Percentiles rank a stretch among this genome's conserved stretches.
Evolutionary conservation across 768 basidiomycete species (phyloP).

Genomic region (Hysterangium stoloniferum): DNA sequence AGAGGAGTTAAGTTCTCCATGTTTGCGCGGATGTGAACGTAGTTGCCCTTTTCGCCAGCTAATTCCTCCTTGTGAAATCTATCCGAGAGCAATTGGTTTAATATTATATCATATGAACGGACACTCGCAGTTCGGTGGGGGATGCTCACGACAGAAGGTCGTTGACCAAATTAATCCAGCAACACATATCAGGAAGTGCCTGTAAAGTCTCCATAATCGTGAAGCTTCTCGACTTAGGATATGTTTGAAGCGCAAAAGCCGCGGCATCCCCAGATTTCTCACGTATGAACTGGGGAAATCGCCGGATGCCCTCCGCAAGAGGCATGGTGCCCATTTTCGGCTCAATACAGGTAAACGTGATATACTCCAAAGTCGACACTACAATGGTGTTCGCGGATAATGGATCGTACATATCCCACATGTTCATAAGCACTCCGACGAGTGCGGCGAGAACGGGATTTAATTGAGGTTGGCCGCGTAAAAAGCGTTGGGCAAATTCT

Average conservation of each 20-base stretch:
- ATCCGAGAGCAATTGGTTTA: too few relatives aligned
- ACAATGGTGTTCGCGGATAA: constrained; percentile 1
- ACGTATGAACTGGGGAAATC: constrained; percentile 1
- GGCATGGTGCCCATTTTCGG: background rate
- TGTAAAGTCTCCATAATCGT: background rate
- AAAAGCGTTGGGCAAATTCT: background rate
- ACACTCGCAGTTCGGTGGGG: background rate
- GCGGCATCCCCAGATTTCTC: background rate
- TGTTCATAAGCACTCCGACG: background rate
- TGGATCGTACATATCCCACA: constrained; percentile 7
- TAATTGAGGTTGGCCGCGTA: background rate
- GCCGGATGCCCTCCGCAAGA: background rate
- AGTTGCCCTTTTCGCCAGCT: background rate
- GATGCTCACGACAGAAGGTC: background rate
- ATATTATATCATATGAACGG: background rate
- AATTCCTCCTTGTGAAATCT: constrained; percentile 7
- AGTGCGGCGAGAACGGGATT: background rate
- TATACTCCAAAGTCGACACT: background rate
- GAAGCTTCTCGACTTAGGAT: background rate
- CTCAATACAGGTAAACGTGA: constrained; percentile 1
- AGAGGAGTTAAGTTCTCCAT: background rate
- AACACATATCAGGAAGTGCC: constrained; percentile 1
- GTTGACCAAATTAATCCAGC: background rate
- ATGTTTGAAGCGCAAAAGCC: background rate
- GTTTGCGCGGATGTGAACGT: constrained; percentile 3